Evolutionary conservation across 1,284 basidiomycete genomes (phyloP), one percentile per base, ranked within the genome.

Genomic region (Phylloporus sp.): DNA sequence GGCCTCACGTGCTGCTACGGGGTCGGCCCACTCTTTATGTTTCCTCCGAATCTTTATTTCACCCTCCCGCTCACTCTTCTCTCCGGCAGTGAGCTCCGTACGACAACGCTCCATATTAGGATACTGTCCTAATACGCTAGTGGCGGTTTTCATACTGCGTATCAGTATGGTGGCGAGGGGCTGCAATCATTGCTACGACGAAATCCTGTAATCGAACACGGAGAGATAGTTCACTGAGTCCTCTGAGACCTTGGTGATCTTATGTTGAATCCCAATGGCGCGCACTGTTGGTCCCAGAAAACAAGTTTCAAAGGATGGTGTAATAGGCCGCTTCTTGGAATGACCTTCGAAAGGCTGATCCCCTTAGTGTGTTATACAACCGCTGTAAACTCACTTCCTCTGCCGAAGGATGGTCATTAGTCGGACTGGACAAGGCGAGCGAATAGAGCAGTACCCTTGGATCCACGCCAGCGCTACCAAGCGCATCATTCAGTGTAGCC

Each of bases 391-490:
- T 83, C 72, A 93, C 92, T 77, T 93, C 91, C 74, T 94, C 92
- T 0, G 92, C 92, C 91, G 93, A 63, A 49, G 49, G 2, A 34
- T 18, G 39, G 40, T 47, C 60, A 42, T 66, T 55, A 49, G 32
- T 40, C 12, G 31, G 7, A 20, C 37, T 37, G 13, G 11, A 11
- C 11, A 54, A 18, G 50, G 49, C 17, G 37, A 20, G 59, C 46
- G 6, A 13, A 39, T 29, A 44, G 34, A 42, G 28, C 77, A 82
- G 66, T 70, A 92, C 92, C 72, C 90, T 80, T 42, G 94, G 78
- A 78, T 94, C 92, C 11, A 94, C 90, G 20, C 92, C 92, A 18
- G 92, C 91, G 70, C 90, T 92, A 8, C 91, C 92, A 6, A 94
- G 77, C 3, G 91, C 92, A 72, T 94, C 92, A 63, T 92, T 94